Percentiles rank a stretch among this genome's conserved stretches.
These are phyloP conservation scores for Leccinum uliginosum DNA, from an alignment of 768 basidiomycete genomes.

Conservation along the genomic window DNA sequence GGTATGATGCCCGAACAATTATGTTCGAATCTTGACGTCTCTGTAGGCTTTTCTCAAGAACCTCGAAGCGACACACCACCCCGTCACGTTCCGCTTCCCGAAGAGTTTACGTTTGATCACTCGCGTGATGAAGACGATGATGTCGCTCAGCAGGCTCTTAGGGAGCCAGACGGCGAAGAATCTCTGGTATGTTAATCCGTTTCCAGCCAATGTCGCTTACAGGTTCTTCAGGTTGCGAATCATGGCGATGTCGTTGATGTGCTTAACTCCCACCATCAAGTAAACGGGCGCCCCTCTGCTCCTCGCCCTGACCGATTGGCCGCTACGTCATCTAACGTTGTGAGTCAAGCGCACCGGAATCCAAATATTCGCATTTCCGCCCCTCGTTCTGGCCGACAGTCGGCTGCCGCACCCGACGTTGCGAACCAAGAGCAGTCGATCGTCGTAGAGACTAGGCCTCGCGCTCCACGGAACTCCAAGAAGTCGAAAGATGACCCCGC, in stretches of 20 bases:
- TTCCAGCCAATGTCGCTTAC: neutral
- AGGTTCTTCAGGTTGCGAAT: neutral
- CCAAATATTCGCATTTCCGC: neutral
- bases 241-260: neutral
- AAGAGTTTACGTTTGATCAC: neutral
- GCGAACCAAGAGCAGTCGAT: too few relatives aligned
- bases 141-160: neutral
- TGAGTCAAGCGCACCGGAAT: neutral
- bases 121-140: neutral
- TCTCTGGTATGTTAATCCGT: neutral
- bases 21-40: neutral
- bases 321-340: neutral
- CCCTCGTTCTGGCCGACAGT: too few relatives aligned
- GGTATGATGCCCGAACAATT: neutral
- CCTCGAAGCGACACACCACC: neutral
- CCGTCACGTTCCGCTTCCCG: neutral
- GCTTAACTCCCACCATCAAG: neutral
- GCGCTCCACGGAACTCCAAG: too few relatives aligned
- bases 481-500: too few relatives aligned
- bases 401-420: too few relatives aligned
- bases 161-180: neutral
- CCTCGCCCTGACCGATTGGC: neutral
- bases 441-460: neutral
- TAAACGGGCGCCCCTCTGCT: neutral
- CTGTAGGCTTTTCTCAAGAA: neutral